Evolutionary conservation across 2,329 filamentous ascomycete genomes (phyloP).

Genomic region (Coniochaeta ligniaria): DNA sequence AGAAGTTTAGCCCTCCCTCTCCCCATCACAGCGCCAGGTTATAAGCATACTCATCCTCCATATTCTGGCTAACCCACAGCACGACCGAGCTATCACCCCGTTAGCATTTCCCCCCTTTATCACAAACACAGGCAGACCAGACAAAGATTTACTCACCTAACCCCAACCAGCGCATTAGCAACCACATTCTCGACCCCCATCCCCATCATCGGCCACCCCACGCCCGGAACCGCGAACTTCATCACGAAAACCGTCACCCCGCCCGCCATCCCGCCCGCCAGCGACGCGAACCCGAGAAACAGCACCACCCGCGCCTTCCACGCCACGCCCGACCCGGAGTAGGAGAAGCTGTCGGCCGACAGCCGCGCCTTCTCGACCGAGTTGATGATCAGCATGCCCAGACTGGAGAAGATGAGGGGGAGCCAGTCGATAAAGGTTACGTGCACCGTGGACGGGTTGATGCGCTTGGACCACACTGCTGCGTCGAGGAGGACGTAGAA

Average conservation of each 20-base stretch:
- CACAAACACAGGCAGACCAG: too few species aligned
- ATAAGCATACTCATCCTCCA: slow-evolving; percentile 66
- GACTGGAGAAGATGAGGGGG: slow-evolving; percentile 57
- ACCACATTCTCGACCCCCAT: slow-evolving; percentile 64
- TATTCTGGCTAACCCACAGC: slow-evolving; percentile 64
- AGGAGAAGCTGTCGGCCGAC: slow-evolving; percentile 55
- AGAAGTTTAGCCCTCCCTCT: not conserved
- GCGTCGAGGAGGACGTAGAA: slow-evolving; percentile 64
- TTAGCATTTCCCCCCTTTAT: slow-evolving; percentile 4
- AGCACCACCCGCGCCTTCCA: slow-evolving; percentile 64
- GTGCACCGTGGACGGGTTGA: slow-evolving; percentile 54
- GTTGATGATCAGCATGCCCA: slow-evolving; percentile 68
- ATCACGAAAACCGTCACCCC: slow-evolving; percentile 63
- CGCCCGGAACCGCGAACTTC: slow-evolving; percentile 52
- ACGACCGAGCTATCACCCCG: slow-evolving; percentile 47
- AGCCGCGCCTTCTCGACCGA: slow-evolving; percentile 60
- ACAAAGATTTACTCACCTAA: slow-evolving; percentile 35
- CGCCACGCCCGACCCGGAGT: slow-evolving; percentile 55
- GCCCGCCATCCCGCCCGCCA: slow-evolving; percentile 62
- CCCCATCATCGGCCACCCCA: slow-evolving; percentile 51
- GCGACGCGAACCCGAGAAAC: slow-evolving; percentile 58
- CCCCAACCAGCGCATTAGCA: slow-evolving; percentile 55
- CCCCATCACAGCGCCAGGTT: slow-evolving; percentile 49
- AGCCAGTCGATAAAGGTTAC: slow-evolving; percentile 65
- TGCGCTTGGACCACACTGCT: slow-evolving; percentile 59